Conservation (phyloP, 2,329 filamentous ascomycete species). For the Botryosphaeria dothidea region DNA sequence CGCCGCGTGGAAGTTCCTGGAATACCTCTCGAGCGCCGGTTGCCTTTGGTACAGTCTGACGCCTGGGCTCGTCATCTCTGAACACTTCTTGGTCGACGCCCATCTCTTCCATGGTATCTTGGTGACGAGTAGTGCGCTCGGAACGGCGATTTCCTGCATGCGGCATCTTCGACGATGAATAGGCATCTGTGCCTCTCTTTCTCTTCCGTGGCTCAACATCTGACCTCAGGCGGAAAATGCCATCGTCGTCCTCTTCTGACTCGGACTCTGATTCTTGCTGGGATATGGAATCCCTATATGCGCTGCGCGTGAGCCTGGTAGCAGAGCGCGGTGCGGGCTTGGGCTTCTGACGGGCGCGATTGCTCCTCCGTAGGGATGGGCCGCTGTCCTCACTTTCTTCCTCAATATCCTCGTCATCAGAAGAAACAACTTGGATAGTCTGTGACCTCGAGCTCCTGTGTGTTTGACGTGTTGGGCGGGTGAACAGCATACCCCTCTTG, state of each 20-base stretch:
- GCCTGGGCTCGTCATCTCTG: constrained; percentile 42
- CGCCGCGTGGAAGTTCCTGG: constrained; percentile 58
- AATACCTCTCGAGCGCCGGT: constrained; percentile 72
- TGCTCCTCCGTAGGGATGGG: background rate
- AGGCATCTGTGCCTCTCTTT: constrained; percentile 31
- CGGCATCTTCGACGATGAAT: constrained; percentile 6
- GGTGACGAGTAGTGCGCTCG: constrained; percentile 47
- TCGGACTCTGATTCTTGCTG: background rate
- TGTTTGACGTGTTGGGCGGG: background rate
- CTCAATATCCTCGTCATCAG: constrained; percentile 22
- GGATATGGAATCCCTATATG: background rate
- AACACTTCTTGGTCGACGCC: constrained; percentile 65
- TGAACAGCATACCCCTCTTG: constrained; percentile 1
- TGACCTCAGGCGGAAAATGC: constrained; percentile 39
- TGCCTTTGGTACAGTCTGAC: constrained; percentile 49
- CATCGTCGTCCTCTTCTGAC: constrained; percentile 3
- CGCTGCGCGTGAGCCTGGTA: background rate
- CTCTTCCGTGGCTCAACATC: constrained; percentile 44
- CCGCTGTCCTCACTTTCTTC: constrained; percentile 20
- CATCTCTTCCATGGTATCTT: constrained; percentile 55
- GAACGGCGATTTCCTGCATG: constrained; percentile 43
- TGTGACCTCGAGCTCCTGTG: background rate
- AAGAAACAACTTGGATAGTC: background rate
- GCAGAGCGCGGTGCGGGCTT: background rate
- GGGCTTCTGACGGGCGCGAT: background rate